Conservation (phyloP, 495 filamentous ascomycete genomes). For the Tuber microsphaerosporum region DNA sequence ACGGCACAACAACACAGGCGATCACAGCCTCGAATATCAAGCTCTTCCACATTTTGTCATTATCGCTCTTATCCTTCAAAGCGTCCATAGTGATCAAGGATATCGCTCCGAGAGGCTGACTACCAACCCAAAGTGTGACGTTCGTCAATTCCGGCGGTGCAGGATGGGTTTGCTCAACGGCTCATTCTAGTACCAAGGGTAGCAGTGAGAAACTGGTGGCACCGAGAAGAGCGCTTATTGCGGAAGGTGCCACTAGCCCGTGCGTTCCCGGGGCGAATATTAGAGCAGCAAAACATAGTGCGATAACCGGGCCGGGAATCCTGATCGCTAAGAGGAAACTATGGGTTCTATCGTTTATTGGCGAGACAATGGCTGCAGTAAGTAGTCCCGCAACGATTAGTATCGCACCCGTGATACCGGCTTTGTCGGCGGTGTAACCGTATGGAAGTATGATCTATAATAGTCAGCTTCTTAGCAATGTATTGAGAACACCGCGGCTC, state of each 20-base stretch:
- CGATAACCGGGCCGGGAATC: conserved; percentile 67
- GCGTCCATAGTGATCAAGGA: conserved; percentile 79
- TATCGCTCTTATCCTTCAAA: conserved; percentile 54
- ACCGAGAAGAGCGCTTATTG: conserved; percentile 65
- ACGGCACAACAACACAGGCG: conserved; percentile 55
- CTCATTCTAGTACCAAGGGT: conserved; percentile 78
- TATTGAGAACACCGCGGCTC: background rate
- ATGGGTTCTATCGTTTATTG: conserved; percentile 78
- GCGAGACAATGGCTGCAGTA: conserved; percentile 63
- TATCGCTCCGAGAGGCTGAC: conserved; percentile 68
- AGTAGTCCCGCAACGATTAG: conserved; percentile 87
- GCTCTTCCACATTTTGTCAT: conserved; percentile 44
- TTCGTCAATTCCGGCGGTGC: conserved; percentile 76
- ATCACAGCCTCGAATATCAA: conserved; percentile 74
- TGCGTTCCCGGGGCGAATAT: conserved; percentile 71
- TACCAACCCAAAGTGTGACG: conserved; percentile 79
- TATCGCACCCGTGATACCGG: conserved; percentile 80
- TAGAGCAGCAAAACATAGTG: conserved; percentile 62
- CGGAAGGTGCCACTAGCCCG: conserved; percentile 62
- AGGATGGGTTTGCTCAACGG: conserved; percentile 82
- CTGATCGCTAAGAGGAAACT: conserved; percentile 69
- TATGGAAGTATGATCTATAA: conserved; percentile 66
- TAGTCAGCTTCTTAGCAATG: background rate
- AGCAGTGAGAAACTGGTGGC: conserved; percentile 66
- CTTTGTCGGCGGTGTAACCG: conserved; percentile 71